These are phyloP conservation scores for Pseudohyphozyma bogoriensis DNA, from an alignment of 768 basidiomycete genomes.

Conservation along the genomic window DNA sequence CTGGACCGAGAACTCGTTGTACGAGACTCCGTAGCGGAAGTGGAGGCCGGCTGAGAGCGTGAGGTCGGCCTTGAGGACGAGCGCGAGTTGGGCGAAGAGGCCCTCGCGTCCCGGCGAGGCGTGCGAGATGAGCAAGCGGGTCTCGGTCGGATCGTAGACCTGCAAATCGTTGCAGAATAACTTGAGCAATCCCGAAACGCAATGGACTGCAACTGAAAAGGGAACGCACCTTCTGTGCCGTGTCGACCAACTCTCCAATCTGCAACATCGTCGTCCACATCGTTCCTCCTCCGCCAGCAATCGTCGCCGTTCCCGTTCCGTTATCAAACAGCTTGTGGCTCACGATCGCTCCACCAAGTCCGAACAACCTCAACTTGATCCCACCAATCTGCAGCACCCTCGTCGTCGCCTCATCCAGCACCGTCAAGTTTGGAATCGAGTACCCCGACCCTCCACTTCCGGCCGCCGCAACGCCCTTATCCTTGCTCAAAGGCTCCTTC, in stretches of 20 bases:
- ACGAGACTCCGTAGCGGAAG: conserved; percentile 91
- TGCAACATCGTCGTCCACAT: conserved; percentile 99
- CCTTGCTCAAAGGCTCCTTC: not conserved
- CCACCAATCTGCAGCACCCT: conserved; percentile 84
- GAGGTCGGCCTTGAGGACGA: conserved; percentile 85
- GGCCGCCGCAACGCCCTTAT: not conserved
- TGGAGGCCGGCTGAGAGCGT: conserved; percentile 90
- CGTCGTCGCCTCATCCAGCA: conserved; percentile 93
- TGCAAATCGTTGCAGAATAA: conserved; percentile 14
- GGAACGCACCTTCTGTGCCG: conserved; percentile 66
- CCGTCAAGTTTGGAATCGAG: conserved; percentile 74
- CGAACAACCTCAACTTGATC: conserved; percentile 84
- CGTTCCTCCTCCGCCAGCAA: conserved; percentile 93
- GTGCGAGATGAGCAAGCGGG: conserved; percentile 84
- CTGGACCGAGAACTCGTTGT: conserved; percentile 94
- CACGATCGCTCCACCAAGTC: conserved; percentile 88
- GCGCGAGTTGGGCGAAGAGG: conserved; percentile 76
- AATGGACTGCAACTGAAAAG: not conserved
- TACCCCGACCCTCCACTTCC: conserved; percentile 52
- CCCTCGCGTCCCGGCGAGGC: conserved; percentile 88
- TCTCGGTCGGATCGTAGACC: conserved; percentile 76
- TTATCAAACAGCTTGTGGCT: conserved; percentile 92
- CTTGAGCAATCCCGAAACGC: too few species aligned
- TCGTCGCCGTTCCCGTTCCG: conserved; percentile 87
- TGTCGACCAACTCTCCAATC: conserved; percentile 95